Evolutionary conservation across 352 stramenopile genomes (phyloP), one percentile per base, ranked within the genome.

Genomic region (Phytophthora chlamydospora): DNA sequence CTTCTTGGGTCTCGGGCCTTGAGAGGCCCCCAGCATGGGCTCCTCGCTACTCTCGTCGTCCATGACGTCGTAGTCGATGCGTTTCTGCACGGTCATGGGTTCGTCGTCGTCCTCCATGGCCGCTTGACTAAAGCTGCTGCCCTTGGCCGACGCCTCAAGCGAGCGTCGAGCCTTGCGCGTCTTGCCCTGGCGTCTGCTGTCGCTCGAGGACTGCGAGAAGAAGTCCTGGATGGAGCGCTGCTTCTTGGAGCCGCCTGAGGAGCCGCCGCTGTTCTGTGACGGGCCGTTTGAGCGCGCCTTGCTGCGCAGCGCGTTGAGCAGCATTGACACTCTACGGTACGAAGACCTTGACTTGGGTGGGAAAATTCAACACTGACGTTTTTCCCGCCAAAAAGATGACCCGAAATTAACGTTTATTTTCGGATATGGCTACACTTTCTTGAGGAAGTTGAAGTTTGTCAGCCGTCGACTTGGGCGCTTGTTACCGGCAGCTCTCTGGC

Each of bases 161-260:
- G 61, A 72, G 5, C 68, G 68, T 11, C 68, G 69, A 32, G 56
- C 65, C 66, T 84, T 84, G 42, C 66, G 68, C 38, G 66, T 29
- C n/a, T 70, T 83, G 38, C 58, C 50, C 19, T 55, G 36, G 35
- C 51, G 48, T 45, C 36, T 49, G 12, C 51, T 68, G 47, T 53
- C 74, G n/a, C 24, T 16, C 7, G 33, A 31, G 4, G 58, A 50
- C 69, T 89, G 78, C 3, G 76, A 75, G 60, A 95, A 95, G 57
- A 93, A 95, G 52, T 95, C 86, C 67, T 91, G 83, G 58, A 95
- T 90, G 10, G 83, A 93, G 27, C 86, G 84, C 71, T 95, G 86
- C 61, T 91, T 93, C 73, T 91, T 91, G 56, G 65, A 51, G 17
- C 52, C 50, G 4, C 45, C n/a, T 4, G 62, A 59, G 9, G 58